phyloP scores from a whole-genome alignment of 768 basidiomycete species.

The Cyclocybe cylindracea region DNA sequence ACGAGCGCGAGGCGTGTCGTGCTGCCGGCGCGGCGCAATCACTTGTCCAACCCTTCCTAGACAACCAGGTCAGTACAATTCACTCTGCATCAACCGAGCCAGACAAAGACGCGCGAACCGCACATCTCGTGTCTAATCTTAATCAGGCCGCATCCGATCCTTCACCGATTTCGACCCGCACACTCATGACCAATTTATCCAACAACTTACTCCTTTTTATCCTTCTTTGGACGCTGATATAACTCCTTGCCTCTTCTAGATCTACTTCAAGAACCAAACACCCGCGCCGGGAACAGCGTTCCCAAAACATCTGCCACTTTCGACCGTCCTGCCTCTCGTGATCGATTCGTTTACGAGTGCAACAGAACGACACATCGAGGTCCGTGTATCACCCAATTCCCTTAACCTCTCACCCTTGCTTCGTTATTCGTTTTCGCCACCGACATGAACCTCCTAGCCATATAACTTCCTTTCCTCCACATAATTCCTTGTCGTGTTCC shows the following conservation, averaged over 20 bases:
- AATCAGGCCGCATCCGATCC: conserved; percentile 38
- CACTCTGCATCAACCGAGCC: conserved; percentile 22
- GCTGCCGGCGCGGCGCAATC: conserved; percentile 95
- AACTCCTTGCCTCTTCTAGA: conserved; percentile 47
- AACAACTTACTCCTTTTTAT: conserved; percentile 11
- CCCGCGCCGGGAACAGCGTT: conserved; percentile 71
- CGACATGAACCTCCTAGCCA: background rate
- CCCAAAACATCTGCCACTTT: conserved; percentile 80
- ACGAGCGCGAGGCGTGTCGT: conserved; percentile 95
- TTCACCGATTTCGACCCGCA: conserved; percentile 48
- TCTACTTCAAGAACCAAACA: conserved; percentile 96
- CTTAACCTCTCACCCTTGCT: conserved; percentile 5
- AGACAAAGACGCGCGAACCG: conserved; percentile 19
- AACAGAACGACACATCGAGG: conserved; percentile 98
- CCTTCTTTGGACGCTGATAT: conserved; percentile 18
- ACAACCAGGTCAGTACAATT: conserved; percentile 82
- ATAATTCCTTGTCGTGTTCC: conserved; percentile 10
- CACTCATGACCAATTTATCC: conserved; percentile 15
- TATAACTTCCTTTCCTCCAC: background rate
- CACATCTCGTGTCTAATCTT: conserved; percentile 17
- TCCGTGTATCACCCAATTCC: conserved; percentile 31
- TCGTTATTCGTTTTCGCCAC: conserved; percentile 7
- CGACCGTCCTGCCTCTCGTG: conserved; percentile 81
- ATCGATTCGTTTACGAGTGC: conserved; percentile 97
- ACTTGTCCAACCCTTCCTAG: conserved; percentile 95